A percentile compares a stretch with the other conserved stretches of the same genome.
phyloP scores from a whole-genome alignment of 1,284 basidiomycete species.

The Ustanciosporium gigantosporum region DNA sequence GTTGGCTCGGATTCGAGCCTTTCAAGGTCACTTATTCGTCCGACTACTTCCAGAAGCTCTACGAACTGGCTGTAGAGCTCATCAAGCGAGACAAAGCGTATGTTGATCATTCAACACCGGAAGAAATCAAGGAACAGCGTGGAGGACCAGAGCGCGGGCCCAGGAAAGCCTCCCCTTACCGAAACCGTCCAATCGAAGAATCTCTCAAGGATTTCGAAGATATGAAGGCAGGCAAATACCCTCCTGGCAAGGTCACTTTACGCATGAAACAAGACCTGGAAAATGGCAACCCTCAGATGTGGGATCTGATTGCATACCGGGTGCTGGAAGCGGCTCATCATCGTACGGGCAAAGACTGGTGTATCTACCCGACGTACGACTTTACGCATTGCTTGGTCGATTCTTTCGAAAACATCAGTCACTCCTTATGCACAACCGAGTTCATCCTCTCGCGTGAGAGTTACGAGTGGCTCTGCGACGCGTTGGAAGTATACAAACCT shows the following conservation, averaged over 20 bases:
- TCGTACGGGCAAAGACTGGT: slow-evolving; percentile 88
- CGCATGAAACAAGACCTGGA: slow-evolving; percentile 97
- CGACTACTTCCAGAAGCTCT: slow-evolving; percentile 89
- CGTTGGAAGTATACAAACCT: slow-evolving; percentile 95
- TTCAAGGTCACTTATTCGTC: slow-evolving; percentile 99
- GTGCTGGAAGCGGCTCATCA: slow-evolving; percentile 90
- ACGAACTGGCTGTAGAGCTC: slow-evolving; percentile 86
- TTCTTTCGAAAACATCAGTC: slow-evolving; percentile 98
- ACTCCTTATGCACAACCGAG: slow-evolving; percentile 95
- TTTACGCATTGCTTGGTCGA: slow-evolving; percentile 98
- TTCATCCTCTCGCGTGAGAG: slow-evolving; percentile 96
- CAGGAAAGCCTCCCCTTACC: slow-evolving; percentile 83
- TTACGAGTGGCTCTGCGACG: slow-evolving; percentile 99
- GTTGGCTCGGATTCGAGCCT: slow-evolving; percentile 97
- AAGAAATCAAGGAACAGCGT: slow-evolving; percentile 85
- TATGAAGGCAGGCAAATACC: slow-evolving; percentile 90
- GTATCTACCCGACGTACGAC: slow-evolving; percentile 90
- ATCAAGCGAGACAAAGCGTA: slow-evolving; percentile 91
- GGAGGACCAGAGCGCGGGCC: slow-evolving; percentile 81
- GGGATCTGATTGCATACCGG: slow-evolving; percentile 96
- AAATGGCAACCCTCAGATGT: slow-evolving; percentile 94
- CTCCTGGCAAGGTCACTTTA: slow-evolving; percentile 85
- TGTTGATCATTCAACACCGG: slow-evolving; percentile 91
- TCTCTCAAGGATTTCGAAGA: slow-evolving; percentile 84
- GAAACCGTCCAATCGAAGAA: slow-evolving; percentile 79